These are phyloP conservation scores for Rosa persica DNA, from an alignment of 306 rosid genomes.

Conservation along the genomic window DNA sequence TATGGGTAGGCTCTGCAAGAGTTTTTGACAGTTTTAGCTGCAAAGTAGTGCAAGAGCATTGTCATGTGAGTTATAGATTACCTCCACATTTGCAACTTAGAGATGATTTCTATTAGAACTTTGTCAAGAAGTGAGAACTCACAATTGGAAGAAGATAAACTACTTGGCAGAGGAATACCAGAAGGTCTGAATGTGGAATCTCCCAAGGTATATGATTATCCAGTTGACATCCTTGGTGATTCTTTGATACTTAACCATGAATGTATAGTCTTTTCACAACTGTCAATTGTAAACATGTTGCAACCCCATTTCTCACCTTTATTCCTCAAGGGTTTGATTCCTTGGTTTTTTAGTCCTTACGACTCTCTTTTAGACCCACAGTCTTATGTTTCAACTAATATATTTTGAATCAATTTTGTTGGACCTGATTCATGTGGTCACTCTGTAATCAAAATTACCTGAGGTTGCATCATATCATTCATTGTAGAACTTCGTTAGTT, in stretches of 20 bases:
- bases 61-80: not conserved
- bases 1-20: not conserved
- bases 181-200: slow-evolving; percentile 69
- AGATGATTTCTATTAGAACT: not conserved
- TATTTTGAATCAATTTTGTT: not conserved
- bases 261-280: not conserved
- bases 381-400: not conserved
- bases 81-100: not conserved
- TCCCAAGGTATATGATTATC: slow-evolving; percentile 51
- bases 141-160: slow-evolving; percentile 77
- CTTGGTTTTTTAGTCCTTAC: not conserved
- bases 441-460: not conserved
- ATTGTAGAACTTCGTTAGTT: not conserved
- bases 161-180: slow-evolving; percentile 76
- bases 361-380: not conserved
- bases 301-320: not conserved
- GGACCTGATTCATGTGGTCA: not conserved
- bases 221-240: not conserved
- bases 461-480: not conserved
- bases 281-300: not conserved
- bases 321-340: not conserved
- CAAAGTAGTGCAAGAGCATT: not conserved
- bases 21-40: not conserved
- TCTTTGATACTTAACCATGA: not conserved
- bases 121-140: slow-evolving; percentile 21